These are phyloP conservation scores for Ophiocordyceps sinensis DNA, from an alignment of 2,329 filamentous ascomycete species.

Conservation along the genomic window DNA sequence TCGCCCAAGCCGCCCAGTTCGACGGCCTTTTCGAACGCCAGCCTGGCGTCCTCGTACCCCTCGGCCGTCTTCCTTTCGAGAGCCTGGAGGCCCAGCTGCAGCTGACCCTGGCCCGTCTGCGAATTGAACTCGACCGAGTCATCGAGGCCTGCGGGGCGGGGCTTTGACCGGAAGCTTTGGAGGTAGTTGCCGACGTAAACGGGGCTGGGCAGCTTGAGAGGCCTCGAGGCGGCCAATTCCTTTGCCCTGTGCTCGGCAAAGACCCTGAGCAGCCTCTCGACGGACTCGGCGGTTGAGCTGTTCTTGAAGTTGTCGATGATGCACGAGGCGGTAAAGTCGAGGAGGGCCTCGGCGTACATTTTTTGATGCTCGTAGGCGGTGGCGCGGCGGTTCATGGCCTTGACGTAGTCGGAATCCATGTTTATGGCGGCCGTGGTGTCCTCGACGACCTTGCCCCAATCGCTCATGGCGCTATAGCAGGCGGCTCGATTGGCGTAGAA, in stretches of 20 bases:
- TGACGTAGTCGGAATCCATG: constrained; percentile 91
- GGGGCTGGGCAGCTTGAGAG: constrained; percentile 79
- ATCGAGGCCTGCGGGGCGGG: constrained; percentile 67
- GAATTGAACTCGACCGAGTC: constrained; percentile 65
- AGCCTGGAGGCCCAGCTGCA: constrained; percentile 69
- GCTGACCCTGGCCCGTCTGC: constrained; percentile 67
- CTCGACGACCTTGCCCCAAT: constrained; percentile 94
- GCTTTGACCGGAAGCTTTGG: constrained; percentile 85
- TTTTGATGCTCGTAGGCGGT: constrained; percentile 92
- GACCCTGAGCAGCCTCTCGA: constrained; percentile 90
- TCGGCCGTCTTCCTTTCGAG: constrained; percentile 80
- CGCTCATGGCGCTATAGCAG: constrained; percentile 83
- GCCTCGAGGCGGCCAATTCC: constrained; percentile 73
- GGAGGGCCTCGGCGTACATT: constrained; percentile 81
- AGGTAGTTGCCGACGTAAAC: constrained; percentile 98
- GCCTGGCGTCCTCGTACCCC: constrained; percentile 77
- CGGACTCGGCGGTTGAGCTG: constrained; percentile 71
- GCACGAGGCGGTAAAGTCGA: constrained; percentile 97
- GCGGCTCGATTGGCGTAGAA: constrained; percentile 98
- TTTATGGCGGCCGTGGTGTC: constrained; percentile 90
- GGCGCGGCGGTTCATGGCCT: constrained; percentile 90
- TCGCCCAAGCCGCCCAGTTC: constrained; percentile 68
- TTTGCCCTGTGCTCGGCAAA: constrained; percentile 91
- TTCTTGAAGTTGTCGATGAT: constrained; percentile 98
- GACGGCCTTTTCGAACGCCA: constrained; percentile 76